phyloP scores from a whole-genome alignment of 345 rosid species.

The Abelmoschus esculentus region DNA sequence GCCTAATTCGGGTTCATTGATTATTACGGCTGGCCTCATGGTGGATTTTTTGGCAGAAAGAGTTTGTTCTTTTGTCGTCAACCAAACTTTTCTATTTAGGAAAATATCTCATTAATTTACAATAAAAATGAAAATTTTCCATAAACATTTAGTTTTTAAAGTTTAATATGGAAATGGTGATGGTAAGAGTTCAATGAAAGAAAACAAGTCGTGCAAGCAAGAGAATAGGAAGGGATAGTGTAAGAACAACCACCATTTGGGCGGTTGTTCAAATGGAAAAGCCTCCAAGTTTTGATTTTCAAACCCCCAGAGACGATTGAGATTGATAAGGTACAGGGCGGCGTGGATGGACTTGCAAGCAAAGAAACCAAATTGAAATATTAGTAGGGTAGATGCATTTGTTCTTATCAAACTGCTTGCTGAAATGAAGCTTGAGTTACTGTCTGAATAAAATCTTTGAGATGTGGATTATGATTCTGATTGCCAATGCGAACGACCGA shows the following conservation, averaged over 20 bases:
- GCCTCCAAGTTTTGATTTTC: background rate
- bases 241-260: background rate
- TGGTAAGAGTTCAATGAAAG: background rate
- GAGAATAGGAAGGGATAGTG: background rate
- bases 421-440: background rate
- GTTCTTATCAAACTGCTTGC: too few relatives aligned
- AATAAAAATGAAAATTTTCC: too few relatives aligned
- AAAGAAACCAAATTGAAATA: background rate
- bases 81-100: too few relatives aligned
- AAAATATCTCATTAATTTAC: too few relatives aligned
- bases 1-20: background rate
- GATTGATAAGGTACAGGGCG: background rate
- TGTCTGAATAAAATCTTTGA: constrained; percentile 31
- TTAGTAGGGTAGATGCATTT: too few relatives aligned
- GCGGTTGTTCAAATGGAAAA: background rate
- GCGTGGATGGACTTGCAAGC: background rate
- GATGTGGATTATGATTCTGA: constrained; percentile 31
- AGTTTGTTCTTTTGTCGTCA: too few relatives aligned
- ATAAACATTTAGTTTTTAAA: too few relatives aligned
- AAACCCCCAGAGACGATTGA: background rate
- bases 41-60: background rate
- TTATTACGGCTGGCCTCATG: background rate
- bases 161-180: background rate
- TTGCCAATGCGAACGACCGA: constrained; percentile 24
- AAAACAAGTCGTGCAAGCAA: constrained; percentile 9